Conservation (phyloP, 176 grass and related monocot genomes). For the Musa beccarii region DNA sequence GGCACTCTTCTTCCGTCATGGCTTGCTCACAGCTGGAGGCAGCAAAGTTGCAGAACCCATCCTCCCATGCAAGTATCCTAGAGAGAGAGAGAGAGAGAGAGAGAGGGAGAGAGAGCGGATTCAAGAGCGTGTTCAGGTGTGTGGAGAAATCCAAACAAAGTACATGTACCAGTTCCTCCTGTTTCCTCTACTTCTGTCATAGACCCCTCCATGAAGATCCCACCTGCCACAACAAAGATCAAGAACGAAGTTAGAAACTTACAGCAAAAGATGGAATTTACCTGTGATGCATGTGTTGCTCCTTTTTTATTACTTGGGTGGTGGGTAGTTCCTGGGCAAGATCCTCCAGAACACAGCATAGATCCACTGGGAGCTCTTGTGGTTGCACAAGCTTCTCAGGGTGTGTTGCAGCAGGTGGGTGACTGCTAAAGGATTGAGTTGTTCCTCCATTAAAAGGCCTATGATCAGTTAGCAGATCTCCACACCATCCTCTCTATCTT, state of each 20-base stretch:
- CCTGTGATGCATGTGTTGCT: too few relatives aligned
- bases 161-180: slow-evolving; percentile 78
- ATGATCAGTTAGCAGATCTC: too few relatives aligned
- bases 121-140: neutral
- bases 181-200: slow-evolving; percentile 90
- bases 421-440: slow-evolving; percentile 9
- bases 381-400: slow-evolving; percentile 17
- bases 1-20: slow-evolving; percentile 29
- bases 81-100: neutral
- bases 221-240: slow-evolving; percentile 39
- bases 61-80: slow-evolving; percentile 97
- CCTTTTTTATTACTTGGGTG: slow-evolving; percentile 5
- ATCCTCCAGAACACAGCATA: slow-evolving; percentile 27
- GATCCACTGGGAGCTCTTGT: slow-evolving; percentile 18
- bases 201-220: slow-evolving; percentile 81
- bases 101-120: neutral
- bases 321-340: slow-evolving; percentile 19
- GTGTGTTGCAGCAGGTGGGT: slow-evolving; percentile 19
- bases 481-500: neutral
- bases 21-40: slow-evolving; percentile 49
- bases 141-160: neutral
- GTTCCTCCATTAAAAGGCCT: slow-evolving; percentile 11
- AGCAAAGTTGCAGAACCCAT: slow-evolving; percentile 96
- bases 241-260: neutral
- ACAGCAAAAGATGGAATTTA: neutral